Base-by-base conservation (phyloP, 805 yeast species). In the Hanseniaspora valbyensis region DNA sequence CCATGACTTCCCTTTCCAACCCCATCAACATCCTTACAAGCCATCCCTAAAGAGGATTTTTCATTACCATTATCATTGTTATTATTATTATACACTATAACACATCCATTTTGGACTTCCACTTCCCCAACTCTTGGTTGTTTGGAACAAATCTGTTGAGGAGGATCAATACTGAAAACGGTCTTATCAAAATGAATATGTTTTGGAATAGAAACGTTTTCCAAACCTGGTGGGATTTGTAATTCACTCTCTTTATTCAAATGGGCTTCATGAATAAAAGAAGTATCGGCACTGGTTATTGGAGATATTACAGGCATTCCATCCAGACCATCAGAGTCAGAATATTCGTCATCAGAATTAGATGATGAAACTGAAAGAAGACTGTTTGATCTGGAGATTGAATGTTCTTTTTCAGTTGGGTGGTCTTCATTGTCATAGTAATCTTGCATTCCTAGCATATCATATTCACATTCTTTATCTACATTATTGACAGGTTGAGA, bases 131-230 rank as follows among this genome's bases (percentile, higher is more conserved):
- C 75, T 56, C 87, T 68, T 14, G 95, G 95, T 53, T 69, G 72
- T 58, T 88, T 68, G 2, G 89, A 79, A 9, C 95, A 94, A 43
- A 86, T 86, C 59, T 86, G 95, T 59, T 86, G 95, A 0, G 94
- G 94, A 1, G 95, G 95, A 62, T 89, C 96, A 54, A 75, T 74
- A 32, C 74, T 76, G 59, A 86, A 79, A 14, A 85, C 81, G 32
- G 83, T 83, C 4, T 83, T 70, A 2, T 88, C 86, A 67, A 89
- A 89, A 0, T 81, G 73, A 4, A 87, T 95, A 56, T 85, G 72
- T 54, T 76, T 75, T 61, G 85, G 54, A 6, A 62, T 59, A 46
- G 66, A 66, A 0, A 70, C 40, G 32, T 74, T 52, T 42, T 69
- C 73, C 41, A 71, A 54, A 0, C 76, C 76, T 2, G 76, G 76